Base-by-base conservation (phyloP, 345 rosid genomes). In the Populus pruinosa region DNA sequence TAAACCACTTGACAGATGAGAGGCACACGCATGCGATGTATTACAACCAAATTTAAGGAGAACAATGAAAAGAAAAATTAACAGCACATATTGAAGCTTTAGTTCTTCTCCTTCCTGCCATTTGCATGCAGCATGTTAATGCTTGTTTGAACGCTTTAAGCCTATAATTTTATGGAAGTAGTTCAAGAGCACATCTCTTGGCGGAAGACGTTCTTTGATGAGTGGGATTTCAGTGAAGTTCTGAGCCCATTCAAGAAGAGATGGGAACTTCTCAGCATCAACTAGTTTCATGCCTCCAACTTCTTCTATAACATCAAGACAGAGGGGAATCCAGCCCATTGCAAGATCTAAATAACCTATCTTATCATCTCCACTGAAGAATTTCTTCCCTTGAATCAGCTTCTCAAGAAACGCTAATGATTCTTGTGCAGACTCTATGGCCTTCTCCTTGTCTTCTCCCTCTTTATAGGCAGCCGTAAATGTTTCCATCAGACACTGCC, bases 281-380 rank as follows among this genome's bases (percentile, higher is more conserved):
- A 84, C 5, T 53, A 83, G 13, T 75, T 87, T 85, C 75, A 82
- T 80, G 18, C 44, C 80, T 31, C 85, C 87, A 21, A 80, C 69
- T 82, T 87, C 83, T 73, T 87, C 87, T 56, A 84, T 12, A 6
- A 78, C 76, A 17, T 73, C 74, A 5, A 82, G 79, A 78, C 76
- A 80, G 23, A 21, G 44, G 29, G 85, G 80, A 31, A 87, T 74
- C 82, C 85, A 87, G 27, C 88, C 84, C 61, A 74, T 43, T 1
- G 76, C 80, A 3, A 88, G 47, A 73, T 86, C 86, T 65, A 84
- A 56, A 67, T 47, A 86, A 8, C 87, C 86, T 0, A 88, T 75
- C 6, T 33, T 8, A 14, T 82, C 86, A 3, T 59, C 64, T 50
- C 88, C 84, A 0, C 87, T 76, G 59, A 86, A 86, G 8, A 78